Evolutionary conservation across 495 filamentous ascomycete genomes (phyloP).

Genomic region (Astrothelium subdiscretum): DNA sequence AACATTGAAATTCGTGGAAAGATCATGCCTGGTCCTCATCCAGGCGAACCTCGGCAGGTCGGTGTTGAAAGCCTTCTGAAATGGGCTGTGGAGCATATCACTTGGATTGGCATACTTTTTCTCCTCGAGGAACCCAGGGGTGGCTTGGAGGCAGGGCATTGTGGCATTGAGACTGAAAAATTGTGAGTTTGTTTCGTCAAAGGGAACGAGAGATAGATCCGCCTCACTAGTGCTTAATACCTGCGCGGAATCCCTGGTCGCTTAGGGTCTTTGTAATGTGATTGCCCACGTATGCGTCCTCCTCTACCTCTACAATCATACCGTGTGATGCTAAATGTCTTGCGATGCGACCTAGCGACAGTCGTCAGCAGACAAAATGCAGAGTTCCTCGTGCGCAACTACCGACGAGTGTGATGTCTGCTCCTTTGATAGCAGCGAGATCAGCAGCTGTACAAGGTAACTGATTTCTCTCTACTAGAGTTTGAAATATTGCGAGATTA

Average conservation of each 20-base stretch:
- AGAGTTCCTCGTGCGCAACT: background rate
- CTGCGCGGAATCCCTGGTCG: background rate
- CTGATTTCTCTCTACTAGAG: background rate
- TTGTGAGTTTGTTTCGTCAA: background rate
- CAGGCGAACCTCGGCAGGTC: background rate
- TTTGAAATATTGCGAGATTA: background rate
- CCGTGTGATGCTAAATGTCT: background rate
- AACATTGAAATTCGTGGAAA: background rate
- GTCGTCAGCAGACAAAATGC: background rate
- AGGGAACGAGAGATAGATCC: background rate
- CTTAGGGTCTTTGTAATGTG: background rate
- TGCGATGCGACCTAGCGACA: background rate
- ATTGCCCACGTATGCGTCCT: constrained; percentile 1
- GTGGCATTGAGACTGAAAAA: background rate
- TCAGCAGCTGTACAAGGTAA: background rate
- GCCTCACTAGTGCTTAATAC: background rate
- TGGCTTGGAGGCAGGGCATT: background rate
- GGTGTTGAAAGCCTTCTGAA: constrained; percentile 6
- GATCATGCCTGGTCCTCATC: background rate
- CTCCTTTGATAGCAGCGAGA: background rate
- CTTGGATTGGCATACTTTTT: background rate
- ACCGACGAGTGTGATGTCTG: background rate
- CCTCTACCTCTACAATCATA: background rate
- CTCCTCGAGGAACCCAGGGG: background rate
- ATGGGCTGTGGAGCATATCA: background rate